Base-by-base conservation (phyloP, 2,329 filamentous ascomycete genomes). In the Calonectria multiphialidica region DNA sequence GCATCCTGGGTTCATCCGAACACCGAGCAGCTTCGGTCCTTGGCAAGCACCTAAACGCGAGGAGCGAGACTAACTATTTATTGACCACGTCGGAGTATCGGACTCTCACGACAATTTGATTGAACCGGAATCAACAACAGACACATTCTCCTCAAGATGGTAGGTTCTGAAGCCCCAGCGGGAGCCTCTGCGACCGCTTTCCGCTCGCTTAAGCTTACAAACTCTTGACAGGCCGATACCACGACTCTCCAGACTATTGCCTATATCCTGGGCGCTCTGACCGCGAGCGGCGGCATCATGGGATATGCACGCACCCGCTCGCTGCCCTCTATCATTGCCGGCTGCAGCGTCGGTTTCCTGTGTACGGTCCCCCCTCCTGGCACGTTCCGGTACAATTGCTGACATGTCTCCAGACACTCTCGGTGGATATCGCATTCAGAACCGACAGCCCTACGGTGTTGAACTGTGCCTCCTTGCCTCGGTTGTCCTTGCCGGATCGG, bases 391-490 rank as follows among this genome's bases (percentile, higher is more conserved):
- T 5, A 30, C 53, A 25, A 53, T 18, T 30, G 25, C 74, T 75
- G 53, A 76, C 61, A 25, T 45, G 37, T 15, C 42, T 18, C 23
- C 74, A 91, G 90, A 99, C 84, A 92, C 92, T 28, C 87, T 98
- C 50, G 95, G 95, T 74, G 96, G 93, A 75, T 92, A 94, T 81
- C 94, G 96, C 71, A 92, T 98, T 74, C 92, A 93, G 79, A 92
- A 91, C 78, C 87, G 89, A 73, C 90, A 95, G 82, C 83, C 94
- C 3, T 98, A 97, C 83, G 97, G 96, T 74, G 86, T 97, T 77
- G 97, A 98, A 85, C 87, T 98, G 50, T 94, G 93, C n/a, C 89
- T 99, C 12, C 88, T 98, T 50, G 97, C 97, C 5, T 98, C 95
- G 0, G 80, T 95, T n/a, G 86, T 98, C 30, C 89, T 99, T 42